Base-by-base conservation (phyloP, 1,139 yeast genomes). In the Blastobotrys apis region DNA sequence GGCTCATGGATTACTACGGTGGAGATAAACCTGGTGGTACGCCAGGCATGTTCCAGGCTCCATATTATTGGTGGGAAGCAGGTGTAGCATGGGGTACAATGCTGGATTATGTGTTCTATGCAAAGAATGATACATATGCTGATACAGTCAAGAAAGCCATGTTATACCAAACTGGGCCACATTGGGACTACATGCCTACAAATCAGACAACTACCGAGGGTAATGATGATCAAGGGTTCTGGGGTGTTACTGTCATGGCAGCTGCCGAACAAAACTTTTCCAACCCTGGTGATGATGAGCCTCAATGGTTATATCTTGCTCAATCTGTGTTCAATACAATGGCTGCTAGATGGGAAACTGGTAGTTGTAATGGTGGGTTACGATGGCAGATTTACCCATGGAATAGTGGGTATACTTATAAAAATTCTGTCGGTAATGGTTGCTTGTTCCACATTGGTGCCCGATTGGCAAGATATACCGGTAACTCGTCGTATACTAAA, bases 1-100 rank as follows among this genome's bases (percentile, higher is more conserved):
- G 94, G 51, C 71, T 81, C 41, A 69, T 85, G 68, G 79, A 80
- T 63, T 86, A 86, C 62, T 84, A 85, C 62, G 76, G 74, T 27
- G 92, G 92, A 15, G 64, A 65, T 45, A 63, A 69, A 36, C 41
- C 60, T 2, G 72, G 72, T 55, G 69, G 85, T 19, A 72, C 82
- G 9, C 75, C 84, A 22, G 95, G 95, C 29, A 76, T 79, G 82
- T 86, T 87, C 62, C 68, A 73, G 15, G 61, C 71, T 51, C 94
- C 94, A 1, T 84, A 84, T 68, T 85, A 83, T 70, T 87, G 96
- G 96, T 87, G 95, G 95, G 85, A 83, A 67, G 92, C 94, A 36
- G 95, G 95, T 52, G 94, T 87, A 48, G 87, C 85, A 1, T 81
- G 86, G 79, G 92, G 90, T 10, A 75, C 86, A 9, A 58, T 86